A percentile compares a stretch with the other conserved stretches of the same genome.
These are phyloP conservation scores for Beauveria asiatica DNA, from an alignment of 2,329 filamentous ascomycete species.

Conservation along the genomic window DNA sequence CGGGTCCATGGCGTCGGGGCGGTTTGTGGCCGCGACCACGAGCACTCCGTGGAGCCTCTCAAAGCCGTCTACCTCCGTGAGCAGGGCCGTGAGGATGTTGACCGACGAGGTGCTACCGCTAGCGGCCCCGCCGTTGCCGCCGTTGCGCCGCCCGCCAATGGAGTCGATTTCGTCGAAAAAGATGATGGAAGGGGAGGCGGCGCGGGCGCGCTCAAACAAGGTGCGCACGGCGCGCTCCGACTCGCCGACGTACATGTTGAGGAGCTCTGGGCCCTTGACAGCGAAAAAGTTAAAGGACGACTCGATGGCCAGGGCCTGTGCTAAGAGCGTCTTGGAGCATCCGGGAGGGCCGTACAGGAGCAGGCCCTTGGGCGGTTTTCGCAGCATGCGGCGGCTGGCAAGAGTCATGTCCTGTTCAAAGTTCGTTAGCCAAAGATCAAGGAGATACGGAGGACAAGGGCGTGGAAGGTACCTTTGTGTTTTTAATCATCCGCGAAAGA, in stretches of 20 bases:
- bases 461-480: slow-evolving; percentile 23
- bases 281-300: slow-evolving; percentile 89
- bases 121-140: slow-evolving; percentile 33
- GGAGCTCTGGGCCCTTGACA: slow-evolving; percentile 85
- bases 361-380: slow-evolving; percentile 66
- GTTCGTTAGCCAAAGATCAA: slow-evolving; percentile 10
- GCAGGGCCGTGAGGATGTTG: slow-evolving; percentile 79
- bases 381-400: slow-evolving; percentile 28
- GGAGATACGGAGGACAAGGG: neutral
- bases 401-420: slow-evolving; percentile 22
- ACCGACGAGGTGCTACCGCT: slow-evolving; percentile 39
- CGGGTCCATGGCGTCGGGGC: slow-evolving; percentile 76
- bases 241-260: slow-evolving; percentile 96
- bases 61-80: slow-evolving; percentile 95
- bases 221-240: slow-evolving; percentile 79
- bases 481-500: slow-evolving; percentile 42
- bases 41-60: slow-evolving; percentile 75
- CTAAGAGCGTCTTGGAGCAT: slow-evolving; percentile 88
- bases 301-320: slow-evolving; percentile 85
- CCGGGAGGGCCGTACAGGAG: slow-evolving; percentile 88
- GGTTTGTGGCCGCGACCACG: slow-evolving; percentile 85
- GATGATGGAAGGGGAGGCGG: slow-evolving; percentile 84
- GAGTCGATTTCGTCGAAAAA: slow-evolving; percentile 97
- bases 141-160: slow-evolving; percentile 52
- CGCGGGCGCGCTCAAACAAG: slow-evolving; percentile 75